phyloP scores from a whole-genome alignment of 495 filamentous ascomycete species.

The Entonaema liquescens region DNA sequence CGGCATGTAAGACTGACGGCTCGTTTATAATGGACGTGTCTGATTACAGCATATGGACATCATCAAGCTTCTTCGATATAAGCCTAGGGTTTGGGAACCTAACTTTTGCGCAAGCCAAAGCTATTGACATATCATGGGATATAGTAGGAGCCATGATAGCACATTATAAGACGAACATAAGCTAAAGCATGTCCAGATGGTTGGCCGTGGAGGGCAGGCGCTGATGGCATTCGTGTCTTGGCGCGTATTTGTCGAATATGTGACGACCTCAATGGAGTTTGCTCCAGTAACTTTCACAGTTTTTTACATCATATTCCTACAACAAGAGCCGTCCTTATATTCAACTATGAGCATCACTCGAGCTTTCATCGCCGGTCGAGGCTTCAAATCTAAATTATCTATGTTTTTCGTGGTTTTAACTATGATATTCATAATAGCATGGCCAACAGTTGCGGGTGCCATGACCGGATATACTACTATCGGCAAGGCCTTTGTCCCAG shows the following conservation, averaged over 20 bases:
- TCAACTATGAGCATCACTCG: conserved; percentile 2
- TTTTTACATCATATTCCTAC: conserved; percentile 31
- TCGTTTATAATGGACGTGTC: conserved; percentile 4
- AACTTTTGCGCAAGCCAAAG: conserved; percentile 39
- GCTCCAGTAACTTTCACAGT: conserved; percentile 33
- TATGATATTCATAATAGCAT: conserved; percentile 39
- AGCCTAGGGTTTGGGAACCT: conserved; percentile 32
- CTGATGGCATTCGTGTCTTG: conserved; percentile 39
- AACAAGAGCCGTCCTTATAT: conserved; percentile 15
- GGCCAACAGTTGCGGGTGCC: conserved; percentile 44
- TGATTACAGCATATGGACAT: conserved; percentile 9
- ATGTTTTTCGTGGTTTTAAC: conserved; percentile 26
- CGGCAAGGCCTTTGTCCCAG: conserved; percentile 26
- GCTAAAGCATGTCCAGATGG: conserved; percentile 7
- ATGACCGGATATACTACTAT: conserved; percentile 46
- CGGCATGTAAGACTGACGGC: conserved; percentile 15
- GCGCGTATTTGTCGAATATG: conserved; percentile 31
- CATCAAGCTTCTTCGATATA: conserved; percentile 39
- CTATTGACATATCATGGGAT: conserved; percentile 45
- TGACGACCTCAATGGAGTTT: conserved; percentile 37
- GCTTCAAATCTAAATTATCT: conserved; percentile 12
- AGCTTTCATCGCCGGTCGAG: conserved; percentile 1
- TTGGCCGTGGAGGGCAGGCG: conserved; percentile 38
- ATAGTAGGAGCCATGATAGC: conserved; percentile 31
- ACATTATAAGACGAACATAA: not conserved